Evolutionary conservation across 345 rosid genomes (phyloP).

Genomic region (Populus simonii): DNA sequence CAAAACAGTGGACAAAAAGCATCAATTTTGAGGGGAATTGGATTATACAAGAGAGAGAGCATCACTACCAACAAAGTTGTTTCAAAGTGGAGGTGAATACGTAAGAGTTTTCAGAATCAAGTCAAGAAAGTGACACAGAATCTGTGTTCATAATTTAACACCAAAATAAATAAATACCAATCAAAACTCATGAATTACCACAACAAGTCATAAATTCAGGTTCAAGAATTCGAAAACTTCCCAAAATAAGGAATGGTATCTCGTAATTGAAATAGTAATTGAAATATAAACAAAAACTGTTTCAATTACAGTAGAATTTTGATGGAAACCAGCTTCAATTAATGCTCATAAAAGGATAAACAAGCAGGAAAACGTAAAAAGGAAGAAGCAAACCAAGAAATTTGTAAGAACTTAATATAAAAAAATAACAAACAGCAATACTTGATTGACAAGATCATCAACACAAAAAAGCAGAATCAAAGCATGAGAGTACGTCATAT

Average conservation of each 20-base stretch:
- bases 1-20: slow-evolving; percentile 48
- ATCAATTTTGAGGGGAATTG: slow-evolving; percentile 37
- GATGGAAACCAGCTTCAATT: slow-evolving; percentile 4
- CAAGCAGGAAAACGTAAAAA: no score
- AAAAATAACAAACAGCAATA: not conserved
- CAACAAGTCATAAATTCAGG: not conserved
- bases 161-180: slow-evolving; percentile 8
- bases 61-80: slow-evolving; percentile 42
- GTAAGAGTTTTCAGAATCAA: slow-evolving; percentile 10
- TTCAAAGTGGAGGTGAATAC: slow-evolving; percentile 14
- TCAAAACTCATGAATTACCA: slow-evolving; percentile 9
- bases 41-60: slow-evolving; percentile 14
- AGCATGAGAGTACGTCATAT: slow-evolving; percentile 8
- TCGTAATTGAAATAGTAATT: not conserved
- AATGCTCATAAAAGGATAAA: not conserved
- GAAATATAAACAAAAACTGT: not conserved
- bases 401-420: no score
- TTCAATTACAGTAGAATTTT: not conserved
- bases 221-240: slow-evolving; percentile 18
- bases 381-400: no score
- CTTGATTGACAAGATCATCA: slow-evolving; percentile 5
- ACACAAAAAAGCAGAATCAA: not conserved
- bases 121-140: slow-evolving; percentile 26
- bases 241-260: slow-evolving; percentile 20
- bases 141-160: slow-evolving; percentile 8